Percentiles rank a stretch among this genome's conserved stretches.
Evolutionary conservation across 257 asterid species (phyloP).

Genomic region (Nicotiana undulata): DNA sequence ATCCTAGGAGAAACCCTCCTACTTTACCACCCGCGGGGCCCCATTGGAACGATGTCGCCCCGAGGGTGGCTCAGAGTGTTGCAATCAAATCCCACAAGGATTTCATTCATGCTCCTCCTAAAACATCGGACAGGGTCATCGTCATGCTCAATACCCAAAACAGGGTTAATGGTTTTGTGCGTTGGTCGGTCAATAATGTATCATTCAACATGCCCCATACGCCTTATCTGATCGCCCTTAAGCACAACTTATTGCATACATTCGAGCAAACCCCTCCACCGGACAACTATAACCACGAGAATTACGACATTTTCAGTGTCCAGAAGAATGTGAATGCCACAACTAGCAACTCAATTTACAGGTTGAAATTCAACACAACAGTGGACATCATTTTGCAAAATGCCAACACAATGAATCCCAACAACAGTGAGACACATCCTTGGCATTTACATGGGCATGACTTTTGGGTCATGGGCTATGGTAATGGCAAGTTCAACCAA

Average conservation of each 20-base stretch:
- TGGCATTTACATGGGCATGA: conserved; percentile 99
- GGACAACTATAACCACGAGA: conserved; percentile 31
- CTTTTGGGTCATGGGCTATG: conserved; percentile 88
- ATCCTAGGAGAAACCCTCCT: conserved; percentile 47
- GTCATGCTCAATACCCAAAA: conserved; percentile 90
- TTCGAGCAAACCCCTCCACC: conserved; percentile 63
- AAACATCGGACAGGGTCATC: conserved; percentile 53
- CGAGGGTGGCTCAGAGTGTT: conserved; percentile 43
- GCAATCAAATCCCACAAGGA: conserved; percentile 44
- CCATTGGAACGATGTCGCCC: conserved; percentile 39
- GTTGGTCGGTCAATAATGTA: conserved; percentile 80
- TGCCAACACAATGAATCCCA: conserved; percentile 52
- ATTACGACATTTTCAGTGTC: conserved; percentile 34
- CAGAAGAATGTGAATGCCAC: conserved; percentile 48
- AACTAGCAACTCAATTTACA: conserved; percentile 39
- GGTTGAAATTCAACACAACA: conserved; percentile 54
- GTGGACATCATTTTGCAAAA: conserved; percentile 76
- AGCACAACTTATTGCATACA: conserved; percentile 24
- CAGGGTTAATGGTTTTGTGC: conserved; percentile 26
- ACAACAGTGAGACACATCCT: conserved; percentile 90
- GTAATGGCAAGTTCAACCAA: conserved; percentile 53
- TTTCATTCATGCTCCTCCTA: conserved; percentile 55
- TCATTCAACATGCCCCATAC: conserved; percentile 65
- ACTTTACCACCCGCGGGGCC: conserved; percentile 56
- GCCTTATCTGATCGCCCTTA: conserved; percentile 61